phyloP scores from a whole-genome alignment of 2,329 filamentous ascomycete genomes.

The Beauveria asiatica region DNA sequence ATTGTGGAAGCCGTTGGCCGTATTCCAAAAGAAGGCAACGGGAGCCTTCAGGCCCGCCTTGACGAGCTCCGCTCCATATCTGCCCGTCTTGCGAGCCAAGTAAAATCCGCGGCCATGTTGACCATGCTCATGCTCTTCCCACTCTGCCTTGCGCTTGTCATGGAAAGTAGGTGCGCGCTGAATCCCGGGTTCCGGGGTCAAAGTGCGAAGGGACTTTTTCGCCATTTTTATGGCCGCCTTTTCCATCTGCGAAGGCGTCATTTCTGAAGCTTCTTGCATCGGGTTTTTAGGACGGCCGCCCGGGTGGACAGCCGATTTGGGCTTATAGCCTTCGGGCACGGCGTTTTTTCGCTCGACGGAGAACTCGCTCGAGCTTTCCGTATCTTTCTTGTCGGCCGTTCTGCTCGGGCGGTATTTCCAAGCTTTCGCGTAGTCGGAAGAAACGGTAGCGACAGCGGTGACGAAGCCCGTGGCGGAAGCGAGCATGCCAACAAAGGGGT shows the following conservation, averaged over 20 bases:
- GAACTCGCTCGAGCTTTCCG: background rate
- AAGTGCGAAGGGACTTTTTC: slow-evolving; percentile 36
- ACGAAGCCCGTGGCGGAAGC: slow-evolving; percentile 59
- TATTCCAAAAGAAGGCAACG: slow-evolving; percentile 57
- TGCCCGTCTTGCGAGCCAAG: slow-evolving; percentile 34
- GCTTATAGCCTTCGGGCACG: background rate
- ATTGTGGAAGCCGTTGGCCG: slow-evolving; percentile 68
- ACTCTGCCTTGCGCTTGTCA: slow-evolving; percentile 17
- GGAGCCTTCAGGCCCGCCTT: slow-evolving; percentile 55
- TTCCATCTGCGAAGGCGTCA: slow-evolving; percentile 23
- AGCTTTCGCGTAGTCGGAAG: slow-evolving; percentile 16
- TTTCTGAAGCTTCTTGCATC: background rate
- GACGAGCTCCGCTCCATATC: slow-evolving; percentile 51
- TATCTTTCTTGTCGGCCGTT: background rate
- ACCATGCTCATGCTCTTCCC: slow-evolving; percentile 20
- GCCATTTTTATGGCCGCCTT: slow-evolving; percentile 22
- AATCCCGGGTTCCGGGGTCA: slow-evolving; percentile 22
- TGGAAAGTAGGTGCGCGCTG: slow-evolving; percentile 15
- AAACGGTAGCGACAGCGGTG: slow-evolving; percentile 52
- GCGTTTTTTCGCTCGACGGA: background rate
- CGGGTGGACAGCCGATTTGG: background rate
- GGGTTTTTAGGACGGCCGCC: background rate
- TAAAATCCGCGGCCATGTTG: slow-evolving; percentile 20
- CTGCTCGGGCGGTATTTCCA: slow-evolving; percentile 11
- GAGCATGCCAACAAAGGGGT: slow-evolving; percentile 56